Evolutionary conservation across 306 rosid species (phyloP).

Genomic region (Cyamopsis tetragonoloba): DNA sequence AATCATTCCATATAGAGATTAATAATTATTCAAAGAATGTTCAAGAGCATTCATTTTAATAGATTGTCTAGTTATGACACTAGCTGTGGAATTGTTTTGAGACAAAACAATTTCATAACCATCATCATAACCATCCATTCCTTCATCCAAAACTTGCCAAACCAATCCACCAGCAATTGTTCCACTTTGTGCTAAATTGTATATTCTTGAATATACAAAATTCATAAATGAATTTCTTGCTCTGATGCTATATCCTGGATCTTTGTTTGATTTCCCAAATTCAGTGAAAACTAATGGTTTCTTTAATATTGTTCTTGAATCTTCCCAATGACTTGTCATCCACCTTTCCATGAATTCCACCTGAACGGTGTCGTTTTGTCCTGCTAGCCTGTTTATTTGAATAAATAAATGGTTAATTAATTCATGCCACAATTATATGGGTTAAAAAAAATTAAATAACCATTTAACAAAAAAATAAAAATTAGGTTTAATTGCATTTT

Average conservation of each 20-base stretch:
- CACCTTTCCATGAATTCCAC: constrained; percentile 40
- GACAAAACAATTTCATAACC: constrained; percentile 50
- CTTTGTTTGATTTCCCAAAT: constrained; percentile 45
- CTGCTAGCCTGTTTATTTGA: constrained; percentile 38
- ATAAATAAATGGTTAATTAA: too few relatives aligned
- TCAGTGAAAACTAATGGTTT: constrained; percentile 51
- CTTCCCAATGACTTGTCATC: constrained; percentile 40
- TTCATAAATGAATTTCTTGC: constrained; percentile 36
- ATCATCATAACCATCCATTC: constrained; percentile 42
- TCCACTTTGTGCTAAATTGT: constrained; percentile 27
- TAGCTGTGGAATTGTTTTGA: constrained; percentile 28
- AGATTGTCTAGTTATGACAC: constrained; percentile 43
- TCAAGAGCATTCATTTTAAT: constrained; percentile 31
- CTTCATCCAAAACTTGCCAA: constrained; percentile 52
- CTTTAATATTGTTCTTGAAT: constrained; percentile 38
- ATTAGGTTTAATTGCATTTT: too few relatives aligned
- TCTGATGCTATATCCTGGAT: constrained; percentile 18
- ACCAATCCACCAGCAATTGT: constrained; percentile 44
- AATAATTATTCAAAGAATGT: constrained; percentile 19
- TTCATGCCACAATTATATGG: background rate
- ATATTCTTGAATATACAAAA: constrained; percentile 31
- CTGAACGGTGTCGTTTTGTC: constrained; percentile 32
- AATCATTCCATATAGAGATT: background rate
- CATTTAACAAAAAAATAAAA: too few relatives aligned
- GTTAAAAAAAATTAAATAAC: too few relatives aligned